A percentile compares a stretch with the other conserved stretches of the same genome.
phyloP scores from a whole-genome alignment of 441 rosid species.

The Populus tomentosa region DNA sequence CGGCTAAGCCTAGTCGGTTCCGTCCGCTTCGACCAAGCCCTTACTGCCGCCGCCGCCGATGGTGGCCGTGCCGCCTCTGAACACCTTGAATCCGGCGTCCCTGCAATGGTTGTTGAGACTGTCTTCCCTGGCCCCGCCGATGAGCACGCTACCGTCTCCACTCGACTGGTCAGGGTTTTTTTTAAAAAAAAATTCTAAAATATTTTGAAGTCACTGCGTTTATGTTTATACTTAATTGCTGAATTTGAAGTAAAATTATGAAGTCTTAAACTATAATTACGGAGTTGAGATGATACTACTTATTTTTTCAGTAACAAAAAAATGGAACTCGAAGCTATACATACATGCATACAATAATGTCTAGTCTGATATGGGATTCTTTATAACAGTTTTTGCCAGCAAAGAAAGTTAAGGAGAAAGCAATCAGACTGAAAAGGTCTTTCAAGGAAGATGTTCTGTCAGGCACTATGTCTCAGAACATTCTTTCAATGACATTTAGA shows the following conservation, averaged over 20 bases:
- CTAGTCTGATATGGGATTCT: not conserved
- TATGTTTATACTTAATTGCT: slow-evolving; percentile 1
- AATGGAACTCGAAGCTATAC: not conserved
- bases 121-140: slow-evolving; percentile 59
- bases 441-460: slow-evolving; percentile 39
- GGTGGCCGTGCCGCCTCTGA: slow-evolving; percentile 80
- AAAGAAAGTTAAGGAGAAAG: slow-evolving; percentile 67
- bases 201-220: not conserved
- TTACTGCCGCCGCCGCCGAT: slow-evolving; percentile 91
- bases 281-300: not conserved
- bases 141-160: slow-evolving; percentile 58
- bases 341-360: not conserved
- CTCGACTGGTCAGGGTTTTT: slow-evolving; percentile 59
- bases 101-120: slow-evolving; percentile 85
- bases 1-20: slow-evolving; percentile 71
- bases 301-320: not conserved
- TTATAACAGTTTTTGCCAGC: slow-evolving; percentile 73
- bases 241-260: not conserved
- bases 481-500: slow-evolving; percentile 86
- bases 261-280: not conserved
- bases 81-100: slow-evolving; percentile 49
- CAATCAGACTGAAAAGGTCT: slow-evolving; percentile 43
- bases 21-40: slow-evolving; percentile 69
- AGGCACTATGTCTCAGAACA: slow-evolving; percentile 43
- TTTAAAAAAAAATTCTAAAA: not conserved